Evolutionary conservation across 495 filamentous ascomycete species (phyloP), one percentile per base, ranked within the genome.

Genomic region (Aspergillus saccharolyticus): DNA sequence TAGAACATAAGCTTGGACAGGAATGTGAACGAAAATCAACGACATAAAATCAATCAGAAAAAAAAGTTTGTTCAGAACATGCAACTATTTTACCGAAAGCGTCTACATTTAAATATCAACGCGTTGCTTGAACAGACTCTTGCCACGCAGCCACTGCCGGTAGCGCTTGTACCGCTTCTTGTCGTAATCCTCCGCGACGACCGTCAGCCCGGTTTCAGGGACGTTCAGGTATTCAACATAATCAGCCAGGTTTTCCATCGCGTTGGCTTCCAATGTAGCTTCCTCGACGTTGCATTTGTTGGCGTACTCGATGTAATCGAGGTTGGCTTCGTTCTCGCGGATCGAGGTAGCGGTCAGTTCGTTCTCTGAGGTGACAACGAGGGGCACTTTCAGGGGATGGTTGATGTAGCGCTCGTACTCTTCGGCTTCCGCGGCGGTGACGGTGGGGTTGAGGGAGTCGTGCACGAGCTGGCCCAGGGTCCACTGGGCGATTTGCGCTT

Each of bases 131-230:
- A 96, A 96, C 58, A 96, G 76, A 65, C 88, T 91, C 77, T 96
- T 96, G 16, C 91, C 91, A 59, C 85, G 80, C 64, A 97, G 73
- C 93, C 93, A 97, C 72, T 96, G 92, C 64, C 85, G 76, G 71
- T 98, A 98, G 0, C 91, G 90, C 72, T 91, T 96, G 69, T 98
- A 98, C 60, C 95, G 76, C 79, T 96, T 96, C 79, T 94, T 97
- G 33, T 77, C 74, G 48, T 81, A 77, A 70, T 97, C 94, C 65
- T 92, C 90, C 43, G 89, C 83, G 15, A 81, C 84, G 16, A 97
- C 93, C n/a, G 89, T 90, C 28, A 98, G 74, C 9, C 89, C 89
- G 60, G 96, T 89, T 21, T 94, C 89, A 16, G 79, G 81, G 3
- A 96, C 82, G 39, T 75, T 76, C 22, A 96, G 69, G 65, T 90